phyloP scores from a whole-genome alignment of 495 filamentous ascomycete genomes.

The Aspergillus conjunctus region DNA sequence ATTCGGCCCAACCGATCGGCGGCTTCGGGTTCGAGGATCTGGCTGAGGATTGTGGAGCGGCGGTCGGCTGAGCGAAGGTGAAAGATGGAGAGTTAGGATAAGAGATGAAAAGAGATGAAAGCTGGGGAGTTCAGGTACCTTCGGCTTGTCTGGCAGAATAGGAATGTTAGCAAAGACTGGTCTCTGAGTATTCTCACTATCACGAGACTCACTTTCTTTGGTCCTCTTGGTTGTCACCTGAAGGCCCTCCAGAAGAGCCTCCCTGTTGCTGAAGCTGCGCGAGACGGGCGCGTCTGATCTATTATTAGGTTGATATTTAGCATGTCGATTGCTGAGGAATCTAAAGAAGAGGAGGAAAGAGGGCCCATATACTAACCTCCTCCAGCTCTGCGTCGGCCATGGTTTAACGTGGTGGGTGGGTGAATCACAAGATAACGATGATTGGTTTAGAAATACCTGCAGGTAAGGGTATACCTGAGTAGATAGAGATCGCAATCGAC shows the following conservation, averaged over 20 bases:
- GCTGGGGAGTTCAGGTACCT: conserved; percentile 43
- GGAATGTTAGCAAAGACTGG: not conserved
- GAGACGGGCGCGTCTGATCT: conserved; percentile 88
- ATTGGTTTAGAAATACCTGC: not conserved
- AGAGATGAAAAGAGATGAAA: conserved; percentile 4
- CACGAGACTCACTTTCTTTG: conserved; percentile 57
- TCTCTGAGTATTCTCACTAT: not conserved
- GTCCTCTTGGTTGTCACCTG: conserved; percentile 59
- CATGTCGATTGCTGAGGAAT: not conserved
- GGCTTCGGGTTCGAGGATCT: conserved; percentile 93
- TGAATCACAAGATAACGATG: not conserved
- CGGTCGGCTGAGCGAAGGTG: conserved; percentile 34
- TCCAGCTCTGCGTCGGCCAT: conserved; percentile 91
- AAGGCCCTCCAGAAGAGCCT: conserved; percentile 50
- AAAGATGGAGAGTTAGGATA: conserved; percentile 16
- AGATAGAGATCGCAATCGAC: not conserved
- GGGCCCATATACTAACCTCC: conserved; percentile 53
- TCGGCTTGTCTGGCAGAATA: conserved; percentile 63
- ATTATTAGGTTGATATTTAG: conserved; percentile 13
- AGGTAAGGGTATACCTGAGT: too few relatives aligned
- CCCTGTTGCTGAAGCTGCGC: conserved; percentile 81
- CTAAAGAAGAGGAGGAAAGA: not conserved
- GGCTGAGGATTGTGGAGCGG: conserved; percentile 75
- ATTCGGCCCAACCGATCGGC: conserved; percentile 92
- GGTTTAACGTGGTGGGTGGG: conserved; percentile 8